Evolutionary conservation across 495 filamentous ascomycete species (phyloP).

Genomic region (Paragyromitra xinjiangensis): DNA sequence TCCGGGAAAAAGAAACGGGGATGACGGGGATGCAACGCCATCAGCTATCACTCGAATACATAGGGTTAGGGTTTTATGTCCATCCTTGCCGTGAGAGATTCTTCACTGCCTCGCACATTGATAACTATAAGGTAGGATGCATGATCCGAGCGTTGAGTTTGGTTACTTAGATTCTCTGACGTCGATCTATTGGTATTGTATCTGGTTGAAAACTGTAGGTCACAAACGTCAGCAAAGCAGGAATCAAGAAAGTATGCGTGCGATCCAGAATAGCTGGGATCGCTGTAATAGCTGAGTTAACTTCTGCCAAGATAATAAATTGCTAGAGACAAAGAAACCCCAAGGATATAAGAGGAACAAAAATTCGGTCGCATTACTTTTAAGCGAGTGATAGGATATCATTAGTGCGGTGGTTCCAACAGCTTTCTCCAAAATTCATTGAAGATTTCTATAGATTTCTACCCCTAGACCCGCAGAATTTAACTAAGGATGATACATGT

Average conservation of each 20-base stretch:
- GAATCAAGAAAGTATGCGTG: not conserved
- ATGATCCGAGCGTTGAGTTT: not conserved
- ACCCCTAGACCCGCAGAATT: not conserved
- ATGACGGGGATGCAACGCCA: not conserved
- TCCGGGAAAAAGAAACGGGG: not conserved
- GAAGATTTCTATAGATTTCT: not conserved
- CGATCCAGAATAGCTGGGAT: not conserved
- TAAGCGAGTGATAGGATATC: not conserved
- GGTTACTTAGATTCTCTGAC: not conserved
- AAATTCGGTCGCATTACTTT: not conserved
- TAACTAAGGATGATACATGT: not conserved
- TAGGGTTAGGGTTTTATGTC: not conserved
- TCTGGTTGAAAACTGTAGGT: not conserved
- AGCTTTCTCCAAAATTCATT: not conserved
- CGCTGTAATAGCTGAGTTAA: not conserved
- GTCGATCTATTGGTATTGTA: not conserved
- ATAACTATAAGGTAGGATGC: too few relatives aligned
- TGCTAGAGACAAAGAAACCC: not conserved
- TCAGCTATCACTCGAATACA: not conserved
- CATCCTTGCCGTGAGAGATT: too few relatives aligned
- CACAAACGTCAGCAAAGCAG: not conserved
- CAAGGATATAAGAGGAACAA: not conserved
- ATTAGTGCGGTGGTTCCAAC: not conserved
- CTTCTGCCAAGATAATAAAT: not conserved
- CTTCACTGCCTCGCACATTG: too few relatives aligned